Evolutionary conservation across 2,329 filamentous ascomycete species (phyloP), one percentile per base, ranked within the genome.

Genomic region (Nemania serpens): DNA sequence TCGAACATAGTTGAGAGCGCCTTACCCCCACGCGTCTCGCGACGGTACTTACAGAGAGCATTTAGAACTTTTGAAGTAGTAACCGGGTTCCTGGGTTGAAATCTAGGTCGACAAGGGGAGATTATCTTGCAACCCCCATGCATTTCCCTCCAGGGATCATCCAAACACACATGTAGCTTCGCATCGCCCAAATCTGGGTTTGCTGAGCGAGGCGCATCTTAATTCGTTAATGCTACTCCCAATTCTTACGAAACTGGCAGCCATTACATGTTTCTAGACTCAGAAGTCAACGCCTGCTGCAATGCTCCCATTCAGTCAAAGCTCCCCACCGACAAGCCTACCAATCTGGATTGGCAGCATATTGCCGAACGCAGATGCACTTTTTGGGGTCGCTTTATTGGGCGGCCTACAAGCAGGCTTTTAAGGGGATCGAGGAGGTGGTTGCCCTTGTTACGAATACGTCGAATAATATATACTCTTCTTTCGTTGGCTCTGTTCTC

Each of bases 21-120:
- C 47, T 50, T 22, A 34, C 60, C 63, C 63, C 65, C 63, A 63
- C 63, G 50, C 60, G 34, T 58, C 33, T 48, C 25, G 17, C 29
- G 13, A 49, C 52, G 22, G 17, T 29, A 50, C 34, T 53, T 42
- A 15, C 36, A 42, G 22, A 50, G 45, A 34, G 25, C 53, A 7
- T 53, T 34, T 45, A 50, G 34, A 22, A 41, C 22, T 36, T 25
- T 12, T 22, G 18, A 50, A 37, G 18, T 37, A 34, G 15, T 53
- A 56, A 64, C 65, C 65, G 43, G 65, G 63, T 64, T 54, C 65
- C 47, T 36, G 65, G 65, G 55, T 58, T 56, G 15, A 17, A 45
- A 34, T 36, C 46, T 55, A 34, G 33, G 42, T 45, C 37, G n/a
- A 36, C 34, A 49, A 58, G 57, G 62, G 55, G 57, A 59, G 55